These are phyloP conservation scores for Leishmania mexicana DNA, from an alignment of 208 protist species.

Conservation along the genomic window DNA sequence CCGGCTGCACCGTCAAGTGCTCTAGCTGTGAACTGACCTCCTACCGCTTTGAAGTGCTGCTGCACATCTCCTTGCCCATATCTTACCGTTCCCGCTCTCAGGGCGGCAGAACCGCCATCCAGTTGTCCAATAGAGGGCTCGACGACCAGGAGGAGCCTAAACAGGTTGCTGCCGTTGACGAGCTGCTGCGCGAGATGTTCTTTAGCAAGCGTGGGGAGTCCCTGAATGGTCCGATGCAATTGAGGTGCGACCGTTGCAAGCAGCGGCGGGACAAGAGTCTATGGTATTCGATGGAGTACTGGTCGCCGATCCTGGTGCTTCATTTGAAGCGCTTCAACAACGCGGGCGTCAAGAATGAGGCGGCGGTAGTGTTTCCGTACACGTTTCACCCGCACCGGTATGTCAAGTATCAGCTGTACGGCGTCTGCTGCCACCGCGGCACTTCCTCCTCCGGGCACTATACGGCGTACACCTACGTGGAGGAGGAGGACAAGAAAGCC, in stretches of 20 bases:
- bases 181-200: conserved; percentile 57
- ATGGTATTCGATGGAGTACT: conserved; percentile 44
- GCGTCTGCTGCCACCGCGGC: conserved; percentile 76
- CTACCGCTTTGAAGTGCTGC: conserved; percentile 74
- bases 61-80: conserved; percentile 81
- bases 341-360: conserved; percentile 58
- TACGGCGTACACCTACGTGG: conserved; percentile 69
- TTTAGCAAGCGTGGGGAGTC: conserved; percentile 55
- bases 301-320: conserved; percentile 74
- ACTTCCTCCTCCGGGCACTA: conserved; percentile 78
- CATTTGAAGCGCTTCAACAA: conserved; percentile 86
- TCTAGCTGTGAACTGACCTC: conserved; percentile 50
- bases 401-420: conserved; percentile 69
- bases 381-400: conserved; percentile 41
- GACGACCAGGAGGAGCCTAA: conserved; percentile 1
- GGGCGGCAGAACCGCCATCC: neutral
- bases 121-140: neutral
- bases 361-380: conserved; percentile 59
- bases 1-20: conserved; percentile 58
- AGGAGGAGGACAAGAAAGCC: conserved; percentile 14
- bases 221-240: conserved; percentile 55
- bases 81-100: conserved; percentile 4
- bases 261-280: conserved; percentile 53
- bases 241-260: conserved; percentile 72
- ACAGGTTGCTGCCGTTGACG: conserved; percentile 29